Evolutionary conservation across 1,284 basidiomycete genomes (phyloP).

Genomic region (Sphagnurus paluster): DNA sequence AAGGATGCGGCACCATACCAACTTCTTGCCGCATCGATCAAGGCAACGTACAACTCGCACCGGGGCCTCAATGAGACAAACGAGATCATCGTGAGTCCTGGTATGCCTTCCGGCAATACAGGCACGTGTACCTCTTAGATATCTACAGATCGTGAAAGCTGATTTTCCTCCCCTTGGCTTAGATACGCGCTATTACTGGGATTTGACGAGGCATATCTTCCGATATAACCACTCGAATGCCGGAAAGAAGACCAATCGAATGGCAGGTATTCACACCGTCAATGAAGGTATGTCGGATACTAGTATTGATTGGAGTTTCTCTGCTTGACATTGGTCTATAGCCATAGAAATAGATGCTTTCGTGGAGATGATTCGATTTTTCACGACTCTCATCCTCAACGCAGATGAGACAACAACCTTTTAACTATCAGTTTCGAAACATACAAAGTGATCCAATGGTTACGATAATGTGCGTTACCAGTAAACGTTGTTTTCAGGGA

Average conservation of each 20-base stretch:
- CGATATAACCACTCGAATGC: conserved; percentile 45
- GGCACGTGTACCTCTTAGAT: conserved; percentile 21
- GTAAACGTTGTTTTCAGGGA: not conserved
- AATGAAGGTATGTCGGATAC: not conserved
- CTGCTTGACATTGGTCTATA: conserved; percentile 18
- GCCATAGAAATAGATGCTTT: conserved; percentile 37
- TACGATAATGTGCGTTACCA: not conserved
- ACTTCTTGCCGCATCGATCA: conserved; percentile 47
- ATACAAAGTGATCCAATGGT: not conserved
- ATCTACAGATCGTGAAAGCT: not conserved
- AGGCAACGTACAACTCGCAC: conserved; percentile 42
- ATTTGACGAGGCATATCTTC: conserved; percentile 51
- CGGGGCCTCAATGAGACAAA: conserved; percentile 23
- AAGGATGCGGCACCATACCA: conserved; percentile 39
- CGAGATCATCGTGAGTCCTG: conserved; percentile 33
- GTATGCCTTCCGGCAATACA: conserved; percentile 39
- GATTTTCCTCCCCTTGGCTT: not conserved
- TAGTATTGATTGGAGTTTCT: not conserved
- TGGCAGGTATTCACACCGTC: conserved; percentile 20
- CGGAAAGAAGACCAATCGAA: conserved; percentile 25
- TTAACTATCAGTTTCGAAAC: conserved; percentile 1
- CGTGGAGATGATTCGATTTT: conserved; percentile 49
- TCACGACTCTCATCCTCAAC: conserved; percentile 46
- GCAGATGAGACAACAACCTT: conserved; percentile 35
- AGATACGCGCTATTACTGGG: conserved; percentile 57